Base-by-base conservation (phyloP, 768 basidiomycete genomes). In the Termitomyces sp. region DNA sequence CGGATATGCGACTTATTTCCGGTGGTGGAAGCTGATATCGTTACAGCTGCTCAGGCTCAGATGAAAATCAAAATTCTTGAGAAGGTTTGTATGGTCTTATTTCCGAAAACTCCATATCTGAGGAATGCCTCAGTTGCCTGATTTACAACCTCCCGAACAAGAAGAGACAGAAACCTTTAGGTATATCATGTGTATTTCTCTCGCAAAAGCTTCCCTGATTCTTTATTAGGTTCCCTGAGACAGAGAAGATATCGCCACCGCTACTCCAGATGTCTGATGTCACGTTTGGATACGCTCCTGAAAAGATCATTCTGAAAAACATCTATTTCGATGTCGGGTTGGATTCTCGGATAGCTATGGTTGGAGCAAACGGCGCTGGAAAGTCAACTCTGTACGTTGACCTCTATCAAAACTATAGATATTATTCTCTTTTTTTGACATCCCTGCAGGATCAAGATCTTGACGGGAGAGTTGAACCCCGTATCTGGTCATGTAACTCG, bases 221-320 rank as follows among this genome's bases (percentile, higher is more conserved):
- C 39, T 40, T 1, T 32, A 8, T 13, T 44, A 93, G 92, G 68
- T 92, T 99, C 82, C 94, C 94, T 1, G 96, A 97, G 61, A 87
- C 94, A 7, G 97, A 98, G 70, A 98, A 98, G 78, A 93, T 98
- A 67, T 95, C 97, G 5, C 96, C 97, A 7, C 97, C 97, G 0
- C 75, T 98, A 15, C 79, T 99, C 18, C 97, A 98, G 71, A 86
- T 98, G 70, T 89, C 91, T 63, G 90, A 94, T 66, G 92, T 92
- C 32, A 87, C 85, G 1, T 99, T 98, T 70, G 94, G 94, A 36
- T 99, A 98, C 74, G 80, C 81, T 0, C 76, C 79, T 0, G 89
- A 93, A 11, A 91, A 90, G 68, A 72, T 90, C 40, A 81, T 98
- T 53, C 76, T 99, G 32, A 88, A 87, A 67, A 78, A 76, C 53